Base-by-base conservation (phyloP, 495 filamentous ascomycete genomes). In the Podospora appendiculata region DNA sequence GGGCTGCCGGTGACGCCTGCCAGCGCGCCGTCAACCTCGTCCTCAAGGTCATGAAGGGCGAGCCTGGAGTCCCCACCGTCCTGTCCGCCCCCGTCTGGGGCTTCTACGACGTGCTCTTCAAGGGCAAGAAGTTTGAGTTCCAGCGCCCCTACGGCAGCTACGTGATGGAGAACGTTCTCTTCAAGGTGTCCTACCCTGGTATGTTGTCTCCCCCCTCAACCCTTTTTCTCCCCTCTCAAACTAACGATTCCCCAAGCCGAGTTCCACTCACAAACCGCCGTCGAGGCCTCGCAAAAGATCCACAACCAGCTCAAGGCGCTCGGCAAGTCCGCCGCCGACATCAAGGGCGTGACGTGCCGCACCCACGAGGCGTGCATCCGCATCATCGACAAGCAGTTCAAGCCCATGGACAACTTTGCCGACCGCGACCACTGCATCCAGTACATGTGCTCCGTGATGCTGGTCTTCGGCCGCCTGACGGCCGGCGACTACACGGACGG, bases 381-480 rank as follows among this genome's bases (percentile, higher is more conserved):
- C 49, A 98, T 98, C 72, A 98, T 98, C 64, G 93, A 98, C 80
- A 98, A 98, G 80, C 94, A 97, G 73, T 93, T 95, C 79, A 97
- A 96, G 79, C 85, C 90, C 54, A 91, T 98, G 87, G 90, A 96
- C 77, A 98, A 98, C 79, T 98, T 96, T 65, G 93, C 93, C 56
- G 93, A 98, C 71, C 90, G 93, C 56, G 93, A 98, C 71, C 93
- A 97, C 78, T 98, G 93, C 75, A 92, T 98, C 58, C 93, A 96
- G 74, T 98, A 98, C 79, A 98, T 98, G 93, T 87, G 89, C 67
- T 78, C 93, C 47, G 90, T 89, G 54, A 96, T 96, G 86, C 82
- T 98, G 53, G 86, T 86, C 47, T 96, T 88, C 69, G 88, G 93
- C 66, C 91, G 93, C 48, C 83, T 98, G 42, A 87, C 89, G 46